phyloP scores from a whole-genome alignment of 2,329 filamentous ascomycete species.

The Bipolaris victoriae region DNA sequence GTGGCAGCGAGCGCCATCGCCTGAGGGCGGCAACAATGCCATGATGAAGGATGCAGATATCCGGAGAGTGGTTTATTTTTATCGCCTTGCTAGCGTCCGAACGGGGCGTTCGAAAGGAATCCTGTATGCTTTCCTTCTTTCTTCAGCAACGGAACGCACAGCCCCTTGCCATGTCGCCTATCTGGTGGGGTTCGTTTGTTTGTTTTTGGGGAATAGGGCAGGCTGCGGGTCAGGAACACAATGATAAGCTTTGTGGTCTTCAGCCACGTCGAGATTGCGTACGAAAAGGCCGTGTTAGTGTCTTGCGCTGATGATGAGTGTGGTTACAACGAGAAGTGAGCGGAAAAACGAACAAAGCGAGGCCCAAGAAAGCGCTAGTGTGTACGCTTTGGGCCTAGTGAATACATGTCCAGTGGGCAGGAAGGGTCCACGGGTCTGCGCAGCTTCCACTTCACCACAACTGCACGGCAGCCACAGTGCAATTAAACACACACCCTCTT shows the following conservation, averaged over 20 bases:
- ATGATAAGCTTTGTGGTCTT: not conserved
- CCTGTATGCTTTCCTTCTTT: not conserved
- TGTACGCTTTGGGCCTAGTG: not conserved
- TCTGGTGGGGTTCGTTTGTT: not conserved
- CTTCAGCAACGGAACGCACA: not conserved
- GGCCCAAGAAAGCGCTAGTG: slow-evolving; percentile 6
- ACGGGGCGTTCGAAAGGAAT: not conserved
- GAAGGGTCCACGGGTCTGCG: slow-evolving; percentile 1
- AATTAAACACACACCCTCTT: not conserved
- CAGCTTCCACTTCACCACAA: slow-evolving; percentile 6
- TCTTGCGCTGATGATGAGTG: slow-evolving; percentile 4
- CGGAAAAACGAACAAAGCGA: not conserved
- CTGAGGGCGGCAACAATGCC: not conserved
- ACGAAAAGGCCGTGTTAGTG: not conserved
- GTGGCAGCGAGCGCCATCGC: slow-evolving; percentile 5
- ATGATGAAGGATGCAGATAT: not conserved
- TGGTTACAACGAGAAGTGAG: slow-evolving; percentile 1
- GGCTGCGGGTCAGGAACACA: not conserved
- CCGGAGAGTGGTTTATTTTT: not conserved
- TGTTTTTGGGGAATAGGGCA: not conserved
- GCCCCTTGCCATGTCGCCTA: not conserved
- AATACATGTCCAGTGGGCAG: not conserved
- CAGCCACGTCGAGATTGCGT: slow-evolving; percentile 1
- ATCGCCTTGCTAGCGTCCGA: not conserved
- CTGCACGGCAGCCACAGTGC: not conserved